Percentiles rank a stretch among this genome's conserved stretches.
Conservation (phyloP, 2,329 filamentous ascomycete genomes). For the Sporothrix phasma region DNA sequence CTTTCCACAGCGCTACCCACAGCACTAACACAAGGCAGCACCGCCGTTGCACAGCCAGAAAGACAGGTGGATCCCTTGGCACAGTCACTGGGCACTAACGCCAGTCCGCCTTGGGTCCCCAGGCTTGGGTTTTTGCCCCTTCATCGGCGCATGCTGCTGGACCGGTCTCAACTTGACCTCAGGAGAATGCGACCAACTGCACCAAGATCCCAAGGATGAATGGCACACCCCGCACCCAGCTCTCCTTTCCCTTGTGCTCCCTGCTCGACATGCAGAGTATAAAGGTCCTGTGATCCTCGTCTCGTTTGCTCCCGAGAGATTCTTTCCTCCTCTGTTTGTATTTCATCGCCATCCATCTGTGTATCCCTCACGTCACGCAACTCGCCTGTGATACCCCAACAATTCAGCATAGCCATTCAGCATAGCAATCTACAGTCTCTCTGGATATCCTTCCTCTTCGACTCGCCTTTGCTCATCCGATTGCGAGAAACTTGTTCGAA, state of each 20-base stretch:
- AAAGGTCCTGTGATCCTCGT: constrained; percentile 1
- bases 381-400: neutral
- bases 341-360: neutral
- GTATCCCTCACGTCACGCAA: neutral
- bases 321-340: neutral
- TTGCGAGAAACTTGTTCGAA: neutral
- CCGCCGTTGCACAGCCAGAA: constrained; percentile 3
- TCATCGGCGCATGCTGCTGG: neutral
- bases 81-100: neutral
- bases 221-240: neutral
- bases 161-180: too few species aligned
- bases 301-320: neutral
- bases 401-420: too few species aligned
- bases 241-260: neutral
- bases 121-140: constrained; percentile 6
- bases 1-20: neutral
- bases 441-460: neutral
- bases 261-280: neutral
- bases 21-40: neutral
- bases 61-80: neutral
- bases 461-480: neutral
- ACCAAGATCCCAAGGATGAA: neutral
- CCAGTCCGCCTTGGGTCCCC: neutral
- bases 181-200: neutral
- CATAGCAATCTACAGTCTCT: neutral